Conservation (phyloP, 202 grass and related monocot species). For the Digitaria exilis region DNA sequence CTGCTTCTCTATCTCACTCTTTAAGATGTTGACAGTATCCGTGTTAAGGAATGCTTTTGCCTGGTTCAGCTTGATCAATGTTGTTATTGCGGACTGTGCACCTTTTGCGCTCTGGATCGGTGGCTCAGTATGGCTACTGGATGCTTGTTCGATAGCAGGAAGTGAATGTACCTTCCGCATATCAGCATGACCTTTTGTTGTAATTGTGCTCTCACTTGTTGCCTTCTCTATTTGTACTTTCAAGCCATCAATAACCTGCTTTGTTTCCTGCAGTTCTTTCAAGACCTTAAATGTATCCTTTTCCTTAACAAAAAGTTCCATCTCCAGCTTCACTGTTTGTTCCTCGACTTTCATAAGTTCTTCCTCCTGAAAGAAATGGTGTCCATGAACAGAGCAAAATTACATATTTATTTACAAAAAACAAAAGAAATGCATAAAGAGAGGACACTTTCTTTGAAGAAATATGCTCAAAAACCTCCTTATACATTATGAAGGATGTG, state of each 20-base stretch:
- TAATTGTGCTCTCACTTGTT: conserved; percentile 30
- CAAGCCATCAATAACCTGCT: conserved; percentile 68
- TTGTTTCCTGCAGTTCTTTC: conserved; percentile 78
- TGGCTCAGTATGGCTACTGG: conserved; percentile 5
- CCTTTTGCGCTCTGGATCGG: conserved; percentile 31
- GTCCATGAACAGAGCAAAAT: conserved; percentile 10
- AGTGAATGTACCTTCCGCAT: conserved; percentile 32
- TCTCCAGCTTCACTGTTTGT: conserved; percentile 89
- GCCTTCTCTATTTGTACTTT: conserved; percentile 67
- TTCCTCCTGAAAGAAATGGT: conserved; percentile 68
- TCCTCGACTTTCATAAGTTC: conserved; percentile 98
- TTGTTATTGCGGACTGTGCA: conserved; percentile 45
- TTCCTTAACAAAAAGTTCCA: conserved; percentile 97
- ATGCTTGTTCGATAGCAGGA: conserved; percentile 37
- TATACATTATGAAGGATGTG: not conserved
- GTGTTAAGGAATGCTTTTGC: conserved; percentile 77
- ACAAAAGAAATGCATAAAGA: conserved; percentile 5
- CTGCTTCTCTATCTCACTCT: conserved; percentile 71
- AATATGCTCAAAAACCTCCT: conserved; percentile 4
- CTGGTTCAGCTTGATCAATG: conserved; percentile 78
- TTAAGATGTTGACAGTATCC: conserved; percentile 60
- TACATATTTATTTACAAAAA: not conserved
- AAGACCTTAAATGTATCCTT: conserved; percentile 86
- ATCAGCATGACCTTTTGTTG: not conserved
- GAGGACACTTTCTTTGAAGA: not conserved